phyloP scores from a whole-genome alignment of 1,284 basidiomycete genomes.

The Rhizopogon parksii region DNA sequence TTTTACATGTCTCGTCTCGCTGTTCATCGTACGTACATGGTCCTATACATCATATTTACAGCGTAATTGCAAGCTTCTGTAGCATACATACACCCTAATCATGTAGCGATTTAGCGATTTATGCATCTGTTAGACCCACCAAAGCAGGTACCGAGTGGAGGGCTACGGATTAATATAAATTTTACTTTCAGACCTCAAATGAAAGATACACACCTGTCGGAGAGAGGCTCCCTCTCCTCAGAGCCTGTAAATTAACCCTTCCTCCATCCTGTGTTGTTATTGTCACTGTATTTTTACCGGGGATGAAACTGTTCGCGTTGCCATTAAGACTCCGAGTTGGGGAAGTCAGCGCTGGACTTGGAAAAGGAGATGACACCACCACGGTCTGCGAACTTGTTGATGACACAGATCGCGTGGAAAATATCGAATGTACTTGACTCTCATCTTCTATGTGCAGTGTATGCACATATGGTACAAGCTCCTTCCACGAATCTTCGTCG shows the following conservation, averaged over 20 bases:
- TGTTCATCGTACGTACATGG: not conserved
- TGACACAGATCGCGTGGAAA: not conserved
- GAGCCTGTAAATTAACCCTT: conserved; percentile 10
- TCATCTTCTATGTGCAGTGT: conserved; percentile 27
- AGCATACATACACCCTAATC: not conserved
- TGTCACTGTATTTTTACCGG: conserved; percentile 11
- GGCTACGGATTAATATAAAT: not conserved
- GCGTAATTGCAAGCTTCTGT: not conserved
- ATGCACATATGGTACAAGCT: conserved; percentile 27
- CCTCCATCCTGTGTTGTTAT: conserved; percentile 19
- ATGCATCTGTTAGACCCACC: not conserved
- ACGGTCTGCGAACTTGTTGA: conserved; percentile 6
- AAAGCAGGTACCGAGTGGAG: not conserved
- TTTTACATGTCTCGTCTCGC: not conserved
- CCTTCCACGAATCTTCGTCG: conserved; percentile 29
- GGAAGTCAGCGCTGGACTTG: not conserved
- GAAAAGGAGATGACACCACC: not conserved
- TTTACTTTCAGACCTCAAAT: not conserved
- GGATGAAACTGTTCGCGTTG: conserved; percentile 22
- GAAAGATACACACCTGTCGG: conserved; percentile 17
- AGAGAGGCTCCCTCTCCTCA: conserved; percentile 17
- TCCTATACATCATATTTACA: not conserved
- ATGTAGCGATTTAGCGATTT: not conserved
- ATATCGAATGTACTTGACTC: conserved; percentile 5
- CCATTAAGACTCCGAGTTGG: conserved; percentile 15